Evolutionary conservation across 2,329 filamentous ascomycete species (phyloP).

Genomic region (Madurella fahalii): DNA sequence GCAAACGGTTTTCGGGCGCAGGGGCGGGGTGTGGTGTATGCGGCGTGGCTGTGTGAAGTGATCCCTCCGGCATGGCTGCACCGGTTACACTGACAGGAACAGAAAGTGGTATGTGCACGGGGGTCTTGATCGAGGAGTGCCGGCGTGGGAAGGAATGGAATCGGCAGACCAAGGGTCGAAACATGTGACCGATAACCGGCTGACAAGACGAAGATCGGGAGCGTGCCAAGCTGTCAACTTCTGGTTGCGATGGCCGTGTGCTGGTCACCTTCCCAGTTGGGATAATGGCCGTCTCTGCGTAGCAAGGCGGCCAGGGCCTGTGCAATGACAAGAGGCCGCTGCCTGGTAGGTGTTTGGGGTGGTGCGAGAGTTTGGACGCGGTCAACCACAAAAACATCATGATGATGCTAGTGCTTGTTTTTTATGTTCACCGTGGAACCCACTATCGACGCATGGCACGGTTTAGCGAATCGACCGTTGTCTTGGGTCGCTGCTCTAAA

Average conservation of each 20-base stretch:
- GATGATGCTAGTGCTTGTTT: background rate
- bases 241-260: constrained; percentile 6
- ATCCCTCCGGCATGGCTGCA: constrained; percentile 7
- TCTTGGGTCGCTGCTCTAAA: constrained; percentile 7
- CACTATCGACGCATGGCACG: background rate
- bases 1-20: background rate
- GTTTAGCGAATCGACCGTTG: background rate
- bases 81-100: constrained; percentile 17
- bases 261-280: constrained; percentile 24
- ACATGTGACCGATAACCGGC: constrained; percentile 12
- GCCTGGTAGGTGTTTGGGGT: background rate
- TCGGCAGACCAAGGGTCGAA: background rate
- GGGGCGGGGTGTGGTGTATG: too few relatives aligned
- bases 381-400: background rate
- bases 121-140: background rate
- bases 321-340: background rate
- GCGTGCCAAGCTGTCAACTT: constrained; percentile 12
- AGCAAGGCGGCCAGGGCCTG: background rate
- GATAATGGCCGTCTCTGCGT: constrained; percentile 12
- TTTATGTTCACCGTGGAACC: background rate
- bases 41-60: too few relatives aligned
- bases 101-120: constrained; percentile 21
- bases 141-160: background rate
- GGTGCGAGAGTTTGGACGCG: background rate
- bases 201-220: constrained; percentile 1